A percentile compares a stretch with the other conserved stretches of the same genome.
Conservation (phyloP, 768 basidiomycete genomes). For the Ramaria rubella region DNA sequence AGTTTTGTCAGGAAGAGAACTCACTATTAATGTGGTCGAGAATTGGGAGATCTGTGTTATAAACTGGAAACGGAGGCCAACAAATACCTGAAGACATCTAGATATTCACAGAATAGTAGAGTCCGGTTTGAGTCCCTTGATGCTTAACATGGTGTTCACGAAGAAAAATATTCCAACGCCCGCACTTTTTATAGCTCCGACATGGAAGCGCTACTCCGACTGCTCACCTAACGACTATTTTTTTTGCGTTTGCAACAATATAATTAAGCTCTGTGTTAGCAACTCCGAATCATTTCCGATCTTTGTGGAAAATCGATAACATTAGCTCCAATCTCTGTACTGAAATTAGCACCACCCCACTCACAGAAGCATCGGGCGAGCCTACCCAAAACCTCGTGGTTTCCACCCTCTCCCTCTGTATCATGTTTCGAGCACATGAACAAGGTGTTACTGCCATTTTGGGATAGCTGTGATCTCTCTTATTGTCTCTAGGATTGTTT, state of each 20-base stretch:
- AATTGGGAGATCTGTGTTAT: background rate
- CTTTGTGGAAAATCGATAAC: background rate
- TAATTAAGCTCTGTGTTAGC: no score
- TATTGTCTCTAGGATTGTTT: background rate
- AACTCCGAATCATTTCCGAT: background rate
- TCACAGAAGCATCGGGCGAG: background rate
- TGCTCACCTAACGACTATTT: background rate
- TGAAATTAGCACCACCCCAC: background rate
- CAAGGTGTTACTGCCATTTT: background rate
- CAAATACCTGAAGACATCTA: background rate
- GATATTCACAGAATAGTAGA: no score
- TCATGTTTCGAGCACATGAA: background rate
- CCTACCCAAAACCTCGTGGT: slow-evolving; percentile 3
- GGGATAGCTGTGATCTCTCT: background rate
- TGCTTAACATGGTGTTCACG: no score
- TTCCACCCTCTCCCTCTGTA: background rate
- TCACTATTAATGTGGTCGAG: background rate
- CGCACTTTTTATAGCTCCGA: background rate
- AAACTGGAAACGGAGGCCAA: background rate
- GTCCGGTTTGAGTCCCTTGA: no score
- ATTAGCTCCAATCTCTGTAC: background rate
- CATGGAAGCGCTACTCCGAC: background rate
- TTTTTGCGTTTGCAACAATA: no score
- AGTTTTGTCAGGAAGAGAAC: background rate
- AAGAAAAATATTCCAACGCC: no score